Conservation (phyloP, 1,284 basidiomycete species). For the Testicularia cyperi region DNA sequence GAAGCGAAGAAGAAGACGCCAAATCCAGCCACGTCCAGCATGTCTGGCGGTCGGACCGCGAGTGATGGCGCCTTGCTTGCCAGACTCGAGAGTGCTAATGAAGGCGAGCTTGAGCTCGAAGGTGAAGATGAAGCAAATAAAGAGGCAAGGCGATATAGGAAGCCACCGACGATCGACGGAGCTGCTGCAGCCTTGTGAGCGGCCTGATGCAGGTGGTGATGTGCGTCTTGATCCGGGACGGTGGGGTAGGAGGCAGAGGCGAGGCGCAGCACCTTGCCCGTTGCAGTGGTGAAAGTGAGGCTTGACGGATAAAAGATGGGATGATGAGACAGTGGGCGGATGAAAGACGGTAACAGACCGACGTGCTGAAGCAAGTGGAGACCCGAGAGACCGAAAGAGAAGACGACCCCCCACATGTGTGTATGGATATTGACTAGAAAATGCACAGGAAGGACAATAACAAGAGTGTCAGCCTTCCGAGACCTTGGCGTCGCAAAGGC, state of each 20-base stretch:
- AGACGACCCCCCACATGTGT: slow-evolving; percentile 74
- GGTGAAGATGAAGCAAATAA: slow-evolving; percentile 2
- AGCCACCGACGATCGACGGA: neutral
- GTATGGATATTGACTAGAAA: slow-evolving; percentile 93
- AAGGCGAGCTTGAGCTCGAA: neutral
- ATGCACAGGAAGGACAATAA: too few species aligned
- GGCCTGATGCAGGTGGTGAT: neutral
- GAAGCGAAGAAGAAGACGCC: slow-evolving; percentile 73
- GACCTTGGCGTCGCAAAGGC: neutral
- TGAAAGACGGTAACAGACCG: slow-evolving; percentile 25
- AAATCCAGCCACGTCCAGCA: slow-evolving; percentile 70
- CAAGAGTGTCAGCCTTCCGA: neutral
- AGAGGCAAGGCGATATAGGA: slow-evolving; percentile 3
- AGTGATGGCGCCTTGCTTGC: slow-evolving; percentile 10
- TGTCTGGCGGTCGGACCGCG: slow-evolving; percentile 62
- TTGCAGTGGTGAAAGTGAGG: slow-evolving; percentile 31
- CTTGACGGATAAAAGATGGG: slow-evolving; percentile 42
- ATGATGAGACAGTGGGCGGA: slow-evolving; percentile 41
- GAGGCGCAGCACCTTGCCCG: slow-evolving; percentile 34
- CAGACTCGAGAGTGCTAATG: too few species aligned
- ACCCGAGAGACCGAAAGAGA: slow-evolving; percentile 67
- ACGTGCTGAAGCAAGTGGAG: slow-evolving; percentile 43
- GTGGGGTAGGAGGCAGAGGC: slow-evolving; percentile 37
- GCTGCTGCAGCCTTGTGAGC: neutral
- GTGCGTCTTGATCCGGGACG: neutral